Evolutionary conservation across 164 flowering plant species (phyloP).

Genomic region (Berberis vulgaris): DNA sequence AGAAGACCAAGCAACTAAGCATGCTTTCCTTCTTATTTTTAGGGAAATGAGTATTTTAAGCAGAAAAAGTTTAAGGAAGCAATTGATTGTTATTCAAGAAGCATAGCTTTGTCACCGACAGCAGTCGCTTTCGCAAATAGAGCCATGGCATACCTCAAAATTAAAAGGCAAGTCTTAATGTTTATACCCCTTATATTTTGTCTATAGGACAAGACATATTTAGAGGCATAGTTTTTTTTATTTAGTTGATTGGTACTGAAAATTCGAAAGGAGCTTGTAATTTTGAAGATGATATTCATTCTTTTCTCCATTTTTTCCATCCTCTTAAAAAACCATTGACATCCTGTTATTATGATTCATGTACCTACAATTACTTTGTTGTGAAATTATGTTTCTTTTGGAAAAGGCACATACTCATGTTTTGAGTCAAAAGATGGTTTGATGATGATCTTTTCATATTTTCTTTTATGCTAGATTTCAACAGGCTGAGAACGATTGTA

Average conservation of each 20-base stretch:
- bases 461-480: conserved; percentile 37
- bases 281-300: too few species aligned
- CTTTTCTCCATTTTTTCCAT: too few species aligned
- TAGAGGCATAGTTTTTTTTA: too few species aligned
- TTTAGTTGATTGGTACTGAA: too few species aligned
- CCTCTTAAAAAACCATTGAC: too few species aligned
- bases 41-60: conserved; percentile 96
- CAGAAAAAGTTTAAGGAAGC: conserved; percentile 86
- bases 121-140: conserved; percentile 94
- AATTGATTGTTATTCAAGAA: conserved; percentile 89
- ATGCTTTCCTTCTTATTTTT: conserved; percentile 3
- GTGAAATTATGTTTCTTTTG: too few species aligned
- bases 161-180: conserved; percentile 42
- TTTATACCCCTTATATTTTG: neutral
- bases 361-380: too few species aligned
- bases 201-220: too few species aligned
- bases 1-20: neutral
- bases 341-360: too few species aligned
- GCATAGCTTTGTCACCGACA: conserved; percentile 88
- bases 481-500: conserved; percentile 93
- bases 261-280: too few species aligned
- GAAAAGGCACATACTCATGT: too few species aligned
- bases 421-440: too few species aligned
- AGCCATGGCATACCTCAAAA: conserved; percentile 91
- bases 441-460: neutral